Evolutionary conservation across 2,329 filamentous ascomycete genomes (phyloP), one percentile per base, ranked within the genome.

Genomic region (Ceratocystis destructans): DNA sequence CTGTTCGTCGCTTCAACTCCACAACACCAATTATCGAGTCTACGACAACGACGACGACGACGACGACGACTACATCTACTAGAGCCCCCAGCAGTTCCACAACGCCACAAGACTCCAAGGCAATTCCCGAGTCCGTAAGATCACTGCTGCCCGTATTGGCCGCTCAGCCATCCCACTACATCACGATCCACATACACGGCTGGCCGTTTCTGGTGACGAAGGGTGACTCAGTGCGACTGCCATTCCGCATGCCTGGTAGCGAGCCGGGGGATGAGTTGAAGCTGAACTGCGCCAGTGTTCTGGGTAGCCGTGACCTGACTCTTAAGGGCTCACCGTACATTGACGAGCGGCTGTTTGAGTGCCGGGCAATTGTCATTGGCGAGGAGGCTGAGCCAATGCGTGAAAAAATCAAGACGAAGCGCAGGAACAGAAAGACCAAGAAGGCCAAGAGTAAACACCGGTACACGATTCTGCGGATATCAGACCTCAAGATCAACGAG

Each of bases 251-350:
- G 85, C 84, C 86, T 2, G 85, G 83, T 31, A 88, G 90, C 4
- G 77, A 81, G 6, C 87, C 91, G 0, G 94, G 94, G 37, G 93
- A 97, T 74, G 79, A 95, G 46, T 80, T 99, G 68, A 88, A 92
- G 5, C 82, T 99, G 67, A 93, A 96, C 77, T 87, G 91, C 66
- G 94, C 91, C 28, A 87, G 85, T 50, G 80, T 87, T 65, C 78
- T 99, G 57, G 94, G 94, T 33, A 93, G 87, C 70, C 83, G 94
- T 69, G 93, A 97, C 75, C 96, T 89, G 77, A 96, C 93, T 4
- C 80, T 97, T 69, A 89, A 91, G 75, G 89, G 89, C 4, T 78
- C 82, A 3, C 85, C 88, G n/a, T 93, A 88, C 73, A 77, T 97
- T 69, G 91, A 96, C 74, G 87, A 93, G 75, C 78, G 85, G 65